Evolutionary conservation across 495 filamentous ascomycete genomes (phyloP), one percentile per base, ranked within the genome.

Genomic region (Aspergillus conjunctus): DNA sequence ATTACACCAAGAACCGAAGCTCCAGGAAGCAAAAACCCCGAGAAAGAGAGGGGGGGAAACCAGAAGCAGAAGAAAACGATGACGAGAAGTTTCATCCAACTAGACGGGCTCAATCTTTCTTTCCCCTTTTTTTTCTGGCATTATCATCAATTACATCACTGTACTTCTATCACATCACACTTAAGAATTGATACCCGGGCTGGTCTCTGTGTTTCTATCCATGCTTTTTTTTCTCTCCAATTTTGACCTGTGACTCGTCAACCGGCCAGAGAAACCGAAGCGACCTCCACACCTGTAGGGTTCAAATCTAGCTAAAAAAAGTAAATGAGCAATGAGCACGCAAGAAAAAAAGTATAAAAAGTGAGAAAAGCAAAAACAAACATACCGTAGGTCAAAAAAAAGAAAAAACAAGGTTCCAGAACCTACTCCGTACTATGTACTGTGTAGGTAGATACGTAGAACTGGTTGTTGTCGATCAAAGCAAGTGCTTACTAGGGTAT

Each of bases 161-260:
- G 41, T 66, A 66, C 31, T 59, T 54, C 55, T 59, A 65, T 39
- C 51, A 39, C 62, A 18, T 49, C 51, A 39, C 62, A 18, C 41
- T 26, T 45, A 54, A 59, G 63, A 66, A 66, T 66, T 66, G 63
- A 66, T 66, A 66, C 63, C 63, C 63, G 45, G 58, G 59, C 49
- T 56, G 50, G 51, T 66, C 51, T 59, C 44, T 54, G 37, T 21
- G 18, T 4, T 43, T 41, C 18, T 22, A 10, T 57, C 20, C 30
- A 45, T 17, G 15, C 18, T 34, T 58, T 32, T 3, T 34, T 41
- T 52, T 48, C 0, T 45, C 55, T 46, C 5, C 17, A n/a, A n/a
- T 17, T 5, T 53, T 30, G 12, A 17, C 34, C 11, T 2, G 26
- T 26, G 26, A 5, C 26, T 26, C 5, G 26, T 26, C 26, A 26